Conservation (phyloP, 306 rosid genomes). For the Ormosia semicastrata region DNA sequence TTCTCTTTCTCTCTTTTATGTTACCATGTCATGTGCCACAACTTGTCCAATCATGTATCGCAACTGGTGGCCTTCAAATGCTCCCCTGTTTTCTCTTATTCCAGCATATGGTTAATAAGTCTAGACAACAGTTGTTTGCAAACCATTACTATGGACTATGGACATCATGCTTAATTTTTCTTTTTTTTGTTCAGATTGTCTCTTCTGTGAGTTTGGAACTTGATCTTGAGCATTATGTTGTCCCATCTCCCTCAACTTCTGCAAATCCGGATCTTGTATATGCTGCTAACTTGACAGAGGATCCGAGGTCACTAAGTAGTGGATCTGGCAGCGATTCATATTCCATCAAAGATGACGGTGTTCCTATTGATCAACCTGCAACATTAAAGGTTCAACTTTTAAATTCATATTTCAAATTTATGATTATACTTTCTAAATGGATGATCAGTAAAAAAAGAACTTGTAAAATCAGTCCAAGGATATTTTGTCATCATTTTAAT, state of each 20-base stretch:
- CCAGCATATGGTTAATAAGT: background rate
- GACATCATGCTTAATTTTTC: slow-evolving; percentile 2
- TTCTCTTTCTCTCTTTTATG: background rate
- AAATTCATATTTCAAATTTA: slow-evolving; percentile 21
- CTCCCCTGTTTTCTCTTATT: background rate
- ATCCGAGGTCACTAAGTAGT: slow-evolving; percentile 71
- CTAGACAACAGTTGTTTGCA: background rate
- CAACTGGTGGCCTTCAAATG: background rate
- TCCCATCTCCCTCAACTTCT: slow-evolving; percentile 81
- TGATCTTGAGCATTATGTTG: slow-evolving; percentile 91
- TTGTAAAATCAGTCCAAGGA: slow-evolving; percentile 3
- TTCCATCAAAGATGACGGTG: slow-evolving; percentile 43
- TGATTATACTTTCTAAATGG: slow-evolving; percentile 16
- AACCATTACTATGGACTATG: slow-evolving; percentile 21
- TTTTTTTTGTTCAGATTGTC: slow-evolving; percentile 50
- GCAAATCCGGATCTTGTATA: slow-evolving; percentile 56
- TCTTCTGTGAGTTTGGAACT: slow-evolving; percentile 77
- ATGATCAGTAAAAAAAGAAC: background rate
- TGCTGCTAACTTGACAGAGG: slow-evolving; percentile 91
- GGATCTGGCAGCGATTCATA: slow-evolving; percentile 34
- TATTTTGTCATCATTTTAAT: background rate
- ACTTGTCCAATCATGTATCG: slow-evolving; percentile 2
- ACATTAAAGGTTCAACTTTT: slow-evolving; percentile 50
- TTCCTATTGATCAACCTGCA: slow-evolving; percentile 46
- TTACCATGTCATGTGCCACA: background rate